A percentile compares a stretch with the other conserved stretches of the same genome.
These are phyloP conservation scores for Carex pumila DNA, from an alignment of 176 grass and related monocot species.

Conservation along the genomic window DNA sequence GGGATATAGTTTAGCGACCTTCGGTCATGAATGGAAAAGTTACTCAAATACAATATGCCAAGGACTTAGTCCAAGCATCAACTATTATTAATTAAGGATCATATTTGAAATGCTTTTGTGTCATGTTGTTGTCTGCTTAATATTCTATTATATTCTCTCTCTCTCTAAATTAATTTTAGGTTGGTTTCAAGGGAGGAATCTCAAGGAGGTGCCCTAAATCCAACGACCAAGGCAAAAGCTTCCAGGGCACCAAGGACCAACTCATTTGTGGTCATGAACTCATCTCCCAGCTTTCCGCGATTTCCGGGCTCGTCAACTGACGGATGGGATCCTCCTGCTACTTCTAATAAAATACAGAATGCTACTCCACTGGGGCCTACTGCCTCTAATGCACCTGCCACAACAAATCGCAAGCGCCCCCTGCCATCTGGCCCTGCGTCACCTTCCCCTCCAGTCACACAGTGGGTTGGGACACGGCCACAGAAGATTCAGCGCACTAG, in stretches of 20 bases:
- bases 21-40: neutral
- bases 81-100: neutral
- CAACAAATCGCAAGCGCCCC: conserved; percentile 50
- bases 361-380: conserved; percentile 16
- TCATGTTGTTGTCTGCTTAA: conserved; percentile 14
- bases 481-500: conserved; percentile 77
- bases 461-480: conserved; percentile 65
- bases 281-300: conserved; percentile 50
- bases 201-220: conserved; percentile 42
- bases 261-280: conserved; percentile 42
- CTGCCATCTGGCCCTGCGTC: conserved; percentile 48
- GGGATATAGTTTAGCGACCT: neutral
- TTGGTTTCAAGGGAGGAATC: conserved; percentile 46
- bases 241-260: conserved; percentile 55
- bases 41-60: neutral
- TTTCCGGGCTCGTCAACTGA: conserved; percentile 41
- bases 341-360: conserved; percentile 51
- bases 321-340: conserved; percentile 45
- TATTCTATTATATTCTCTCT: conserved; percentile 18
- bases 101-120: conserved; percentile 3
- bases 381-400: conserved; percentile 11
- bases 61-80: neutral
- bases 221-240: conserved; percentile 68
- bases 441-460: conserved; percentile 55
- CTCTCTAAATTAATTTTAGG: conserved; percentile 26